Percentiles rank a stretch among this genome's conserved stretches.
These are phyloP conservation scores for Colletotrichum truncatum DNA, from an alignment of 2,329 filamentous ascomycete genomes.

Conservation along the genomic window DNA sequence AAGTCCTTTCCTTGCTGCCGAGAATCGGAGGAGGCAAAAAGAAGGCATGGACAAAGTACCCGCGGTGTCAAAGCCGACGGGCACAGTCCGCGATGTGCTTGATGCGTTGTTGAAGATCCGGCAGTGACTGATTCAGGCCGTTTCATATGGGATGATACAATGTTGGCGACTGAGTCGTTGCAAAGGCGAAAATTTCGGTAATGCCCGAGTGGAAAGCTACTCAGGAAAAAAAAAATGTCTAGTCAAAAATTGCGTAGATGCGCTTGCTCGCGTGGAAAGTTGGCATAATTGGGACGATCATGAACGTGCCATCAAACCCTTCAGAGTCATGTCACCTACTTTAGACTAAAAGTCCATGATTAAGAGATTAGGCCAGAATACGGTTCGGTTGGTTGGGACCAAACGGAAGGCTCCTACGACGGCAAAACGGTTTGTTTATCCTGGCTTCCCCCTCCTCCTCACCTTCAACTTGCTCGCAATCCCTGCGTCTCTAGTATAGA, in stretches of 20 bases:
- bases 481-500: too few species aligned
- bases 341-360: background rate
- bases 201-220: background rate
- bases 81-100: slow-evolving; percentile 3
- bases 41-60: background rate
- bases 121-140: slow-evolving; percentile 23
- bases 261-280: slow-evolving; percentile 3
- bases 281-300: slow-evolving; percentile 21
- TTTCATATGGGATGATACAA: slow-evolving; percentile 22
- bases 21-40: background rate
- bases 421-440: background rate
- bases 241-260: too few species aligned
- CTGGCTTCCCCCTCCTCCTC: background rate
- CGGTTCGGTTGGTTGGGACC: background rate
- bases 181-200: background rate
- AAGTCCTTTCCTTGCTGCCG: background rate
- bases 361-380: background rate
- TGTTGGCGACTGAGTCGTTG: background rate
- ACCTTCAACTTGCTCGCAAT: background rate
- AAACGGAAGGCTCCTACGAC: background rate
- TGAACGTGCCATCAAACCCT: slow-evolving; percentile 4
- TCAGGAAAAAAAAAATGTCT: too few species aligned
- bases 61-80: background rate
- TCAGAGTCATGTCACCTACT: background rate
- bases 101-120: slow-evolving; percentile 5